Conservation (phyloP, 331 rosid species). For the Rosa hybrid region DNA sequence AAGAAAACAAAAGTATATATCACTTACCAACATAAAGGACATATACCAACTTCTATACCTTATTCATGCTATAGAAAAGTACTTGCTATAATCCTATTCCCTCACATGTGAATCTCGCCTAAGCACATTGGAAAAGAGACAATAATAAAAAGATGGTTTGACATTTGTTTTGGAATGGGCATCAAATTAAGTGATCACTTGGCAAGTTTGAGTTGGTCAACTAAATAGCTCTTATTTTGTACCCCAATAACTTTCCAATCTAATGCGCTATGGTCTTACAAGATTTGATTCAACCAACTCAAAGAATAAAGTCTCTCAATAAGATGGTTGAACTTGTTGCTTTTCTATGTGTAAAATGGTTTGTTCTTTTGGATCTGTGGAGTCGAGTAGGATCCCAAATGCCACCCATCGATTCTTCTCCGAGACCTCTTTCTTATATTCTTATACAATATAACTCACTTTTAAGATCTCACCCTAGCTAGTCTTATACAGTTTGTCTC, state of each 20-base stretch:
- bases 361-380: conserved; percentile 22
- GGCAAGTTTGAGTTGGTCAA: neutral
- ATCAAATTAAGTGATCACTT: neutral
- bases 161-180: neutral
- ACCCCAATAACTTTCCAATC: conserved; percentile 4
- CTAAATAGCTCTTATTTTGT: neutral
- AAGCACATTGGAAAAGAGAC: neutral
- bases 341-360: conserved; percentile 9
- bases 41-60: neutral
- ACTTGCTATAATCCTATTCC: neutral
- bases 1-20: neutral
- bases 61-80: neutral
- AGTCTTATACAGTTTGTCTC: conserved; percentile 2
- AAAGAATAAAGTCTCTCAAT: neutral
- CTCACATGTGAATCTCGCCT: conserved; percentile 2
- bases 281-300: conserved; percentile 31
- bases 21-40: neutral
- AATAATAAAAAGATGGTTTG: neutral
- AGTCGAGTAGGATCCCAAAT: conserved; percentile 32
- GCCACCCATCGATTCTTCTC: conserved; percentile 7
- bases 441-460: neutral
- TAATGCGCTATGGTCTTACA: conserved; percentile 6
- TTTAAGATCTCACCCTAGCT: neutral
- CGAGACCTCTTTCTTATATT: neutral
- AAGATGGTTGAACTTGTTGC: conserved; percentile 14